These are phyloP conservation scores for Sugiyamaella paludigena DNA, from an alignment of 1,139 yeast species.

Conservation along the genomic window DNA sequence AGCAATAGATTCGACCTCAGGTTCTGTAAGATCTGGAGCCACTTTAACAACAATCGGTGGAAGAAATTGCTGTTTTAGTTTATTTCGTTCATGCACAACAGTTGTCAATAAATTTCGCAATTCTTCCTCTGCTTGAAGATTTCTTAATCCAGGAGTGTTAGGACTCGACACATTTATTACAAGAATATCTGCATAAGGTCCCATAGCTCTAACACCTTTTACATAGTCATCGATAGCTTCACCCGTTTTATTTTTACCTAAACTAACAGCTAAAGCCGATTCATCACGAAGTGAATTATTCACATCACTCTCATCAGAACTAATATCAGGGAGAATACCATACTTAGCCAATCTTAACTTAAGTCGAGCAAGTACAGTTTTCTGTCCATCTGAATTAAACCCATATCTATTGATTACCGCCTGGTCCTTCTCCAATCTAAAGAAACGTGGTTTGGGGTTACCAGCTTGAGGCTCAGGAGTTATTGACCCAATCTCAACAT, in stretches of 20 bases:
- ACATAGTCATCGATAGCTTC: constrained; percentile 86
- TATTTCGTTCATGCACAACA: constrained; percentile 40
- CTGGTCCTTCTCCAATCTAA: constrained; percentile 76
- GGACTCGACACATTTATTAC: constrained; percentile 95
- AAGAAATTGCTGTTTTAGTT: constrained; percentile 26
- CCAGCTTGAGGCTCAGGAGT: constrained; percentile 95
- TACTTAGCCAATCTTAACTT: constrained; percentile 45
- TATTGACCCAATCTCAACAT: constrained; percentile 89
- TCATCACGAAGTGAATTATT: constrained; percentile 62
- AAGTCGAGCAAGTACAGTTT: constrained; percentile 63
- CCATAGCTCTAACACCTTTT: constrained; percentile 77
- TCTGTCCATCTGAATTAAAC: constrained; percentile 88
- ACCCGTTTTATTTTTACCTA: constrained; percentile 90
- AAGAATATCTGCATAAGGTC: constrained; percentile 81
- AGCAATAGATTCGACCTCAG: constrained; percentile 82
- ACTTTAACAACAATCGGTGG: constrained; percentile 81
- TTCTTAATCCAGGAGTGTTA: constrained; percentile 91
- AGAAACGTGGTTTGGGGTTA: constrained; percentile 85
- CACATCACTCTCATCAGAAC: constrained; percentile 18
- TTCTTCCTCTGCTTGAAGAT: constrained; percentile 74
- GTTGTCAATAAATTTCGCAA: constrained; percentile 62
- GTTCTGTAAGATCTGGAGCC: constrained; percentile 87
- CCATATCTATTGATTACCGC: constrained; percentile 96
- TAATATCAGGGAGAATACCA: background rate
- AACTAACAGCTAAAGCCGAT: constrained; percentile 72